A percentile compares a stretch with the other conserved stretches of the same genome.
These are phyloP conservation scores for Backusella circina DNA, from an alignment of 192 early-diverging fungal species.

Conservation along the genomic window DNA sequence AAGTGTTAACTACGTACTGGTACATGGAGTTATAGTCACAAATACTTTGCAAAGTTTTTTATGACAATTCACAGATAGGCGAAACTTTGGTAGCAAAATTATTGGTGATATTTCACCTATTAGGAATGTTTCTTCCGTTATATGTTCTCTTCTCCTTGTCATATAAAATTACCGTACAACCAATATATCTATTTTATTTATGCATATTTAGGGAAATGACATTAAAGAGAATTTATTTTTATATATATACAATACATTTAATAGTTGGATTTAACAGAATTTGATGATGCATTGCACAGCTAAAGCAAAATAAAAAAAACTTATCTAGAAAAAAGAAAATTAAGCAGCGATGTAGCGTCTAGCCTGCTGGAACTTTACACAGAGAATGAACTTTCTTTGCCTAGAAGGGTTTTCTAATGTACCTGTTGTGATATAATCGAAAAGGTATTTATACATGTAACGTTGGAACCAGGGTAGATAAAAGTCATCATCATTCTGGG, in stretches of 20 bases:
- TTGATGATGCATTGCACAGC: not conserved
- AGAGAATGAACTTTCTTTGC: not conserved
- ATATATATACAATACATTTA: not conserved
- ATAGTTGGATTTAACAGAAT: not conserved
- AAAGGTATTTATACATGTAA: slow-evolving; percentile 2
- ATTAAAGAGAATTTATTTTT: not conserved
- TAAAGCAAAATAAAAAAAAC: not conserved
- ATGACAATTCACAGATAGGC: too few species aligned
- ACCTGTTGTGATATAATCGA: not conserved
- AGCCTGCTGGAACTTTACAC: not conserved
- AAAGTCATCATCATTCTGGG: not conserved
- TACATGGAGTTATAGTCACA: too few species aligned
- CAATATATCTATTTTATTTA: too few species aligned
- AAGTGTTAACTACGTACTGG: too few species aligned
- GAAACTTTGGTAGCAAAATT: too few species aligned
- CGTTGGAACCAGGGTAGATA: not conserved
- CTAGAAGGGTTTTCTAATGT: not conserved
- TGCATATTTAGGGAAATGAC: too few species aligned
- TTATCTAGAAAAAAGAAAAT: not conserved
- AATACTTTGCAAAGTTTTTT: too few species aligned
- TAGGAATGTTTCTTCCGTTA: too few species aligned
- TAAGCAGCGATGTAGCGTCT: not conserved
- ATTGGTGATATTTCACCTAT: too few species aligned
- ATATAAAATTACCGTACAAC: too few species aligned
- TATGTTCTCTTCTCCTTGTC: too few species aligned